Evolutionary conservation across 2,329 filamentous ascomycete genomes (phyloP), one percentile per base, ranked within the genome.

Genomic region (Zymoseptoria passerinii): DNA sequence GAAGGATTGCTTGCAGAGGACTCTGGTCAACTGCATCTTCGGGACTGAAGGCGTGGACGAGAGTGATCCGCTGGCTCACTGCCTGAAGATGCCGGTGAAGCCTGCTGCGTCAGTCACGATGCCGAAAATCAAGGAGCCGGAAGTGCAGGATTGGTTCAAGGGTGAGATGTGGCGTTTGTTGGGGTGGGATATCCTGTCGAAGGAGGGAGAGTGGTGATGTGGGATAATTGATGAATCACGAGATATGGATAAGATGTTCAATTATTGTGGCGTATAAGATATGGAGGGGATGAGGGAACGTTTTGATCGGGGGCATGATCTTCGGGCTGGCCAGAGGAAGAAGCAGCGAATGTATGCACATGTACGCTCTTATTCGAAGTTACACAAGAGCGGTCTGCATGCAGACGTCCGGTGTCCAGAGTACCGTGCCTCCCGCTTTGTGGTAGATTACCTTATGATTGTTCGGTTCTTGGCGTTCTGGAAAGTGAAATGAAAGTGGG

Each of bases 131-230:
- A 72, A 73, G 4, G 71, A 77, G 28, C 66, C 71, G 16, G 69
- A 77, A 8, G 73, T 77, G 4, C 65, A 75, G 2, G 77, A 81
- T 16, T 83, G 81, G 80, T 84, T 83, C 63, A 75, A 77, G 55
- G 75, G 76, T 57, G 78, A 83, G 62, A 68, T 84, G 1, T 85
- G 83, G 83, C 70, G 74, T 55, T 66, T 84, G 55, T 65, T 85
- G 6, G 82, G 83, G 0, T 85, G 82, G 82, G 80, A 84, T 53
- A 71, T 80, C 5, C 66, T 80, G 10, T 58, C 61, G 3, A 61
- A 61, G 50, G 65, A 67, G 35, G 57, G 48, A 23, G 55, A 48
- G 4, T 65, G 59, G 57, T 61, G 50, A 60, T 4, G 18, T 27
- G 40, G 28, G 40, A 54, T 50, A 29, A 19, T 16, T 16, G 6